Evolutionary conservation across 352 stramenopile genomes (phyloP), one percentile per base, ranked within the genome.

Genomic region (Plasmopara muralis): DNA sequence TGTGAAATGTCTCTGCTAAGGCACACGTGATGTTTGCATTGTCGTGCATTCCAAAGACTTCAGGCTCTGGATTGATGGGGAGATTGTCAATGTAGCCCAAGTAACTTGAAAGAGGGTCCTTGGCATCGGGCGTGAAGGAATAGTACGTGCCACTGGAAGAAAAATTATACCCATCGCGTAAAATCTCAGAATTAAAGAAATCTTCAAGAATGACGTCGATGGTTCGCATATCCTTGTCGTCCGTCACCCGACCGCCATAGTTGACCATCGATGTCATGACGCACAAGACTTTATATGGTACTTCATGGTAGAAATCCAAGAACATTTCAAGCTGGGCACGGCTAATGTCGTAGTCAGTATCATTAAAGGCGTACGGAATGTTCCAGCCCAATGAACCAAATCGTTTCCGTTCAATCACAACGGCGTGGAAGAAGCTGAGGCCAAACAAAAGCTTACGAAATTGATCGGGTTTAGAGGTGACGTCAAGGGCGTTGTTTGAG

Each of bases 361-460:
- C 90, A 56, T 98, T 98, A 60, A 98, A 98, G 51, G 97, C 88
- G 72, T 98, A 98, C 10, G 92, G 91, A 30, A 97, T 97, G 60
- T 98, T 98, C 94, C 94, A 98, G 14, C 94, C 94, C 6, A 98
- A 59, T 4, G 94, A 84, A 2, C 94, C 94, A 50, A 98, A 98
- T 14, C 95, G 87, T 60, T 96, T 90, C 45, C 94, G 85, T 73
- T 98, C 94, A 58, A 96, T 93, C 35, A 97, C 83, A 15, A 93
- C 74, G 5, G 93, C 93, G 47, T 97, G 89, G 68, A 86, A 95
- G 60, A 95, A 94, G 54, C 78, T 88, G 7, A 98, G 68, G 0
- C 85, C 93, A 54, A 98, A 98, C 9, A 98, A 62, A 10, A 98
- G 62, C 52, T 98, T 98, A n/a, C 80, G 83, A 62, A 97, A 97